phyloP scores from a whole-genome alignment of 164 flowering plant genomes.

The Sextonia rubra region DNA sequence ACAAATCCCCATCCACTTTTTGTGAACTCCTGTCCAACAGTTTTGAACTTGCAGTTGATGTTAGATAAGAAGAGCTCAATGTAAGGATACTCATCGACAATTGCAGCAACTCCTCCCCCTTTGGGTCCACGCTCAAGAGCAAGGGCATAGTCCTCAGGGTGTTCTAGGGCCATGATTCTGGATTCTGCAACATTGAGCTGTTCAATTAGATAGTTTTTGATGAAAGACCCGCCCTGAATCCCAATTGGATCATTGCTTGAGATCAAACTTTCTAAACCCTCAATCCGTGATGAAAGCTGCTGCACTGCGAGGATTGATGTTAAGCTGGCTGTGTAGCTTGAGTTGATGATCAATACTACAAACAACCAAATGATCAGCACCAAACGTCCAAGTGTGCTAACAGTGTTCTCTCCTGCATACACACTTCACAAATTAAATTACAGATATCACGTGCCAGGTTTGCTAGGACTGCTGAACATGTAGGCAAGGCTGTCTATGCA shows the following conservation, averaged over 20 bases:
- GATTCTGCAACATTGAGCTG: slow-evolving; percentile 66
- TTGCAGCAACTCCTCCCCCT: slow-evolving; percentile 82
- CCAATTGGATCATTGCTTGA: slow-evolving; percentile 66
- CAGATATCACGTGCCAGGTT: background rate
- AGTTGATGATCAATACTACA: slow-evolving; percentile 83
- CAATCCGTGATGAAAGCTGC: slow-evolving; percentile 68
- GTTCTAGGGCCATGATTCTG: slow-evolving; percentile 41
- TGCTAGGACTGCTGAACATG: background rate
- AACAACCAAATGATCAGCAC: slow-evolving; percentile 89
- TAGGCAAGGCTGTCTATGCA: background rate
- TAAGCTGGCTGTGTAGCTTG: slow-evolving; percentile 97
- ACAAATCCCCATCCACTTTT: slow-evolving; percentile 98
- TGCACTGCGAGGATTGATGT: slow-evolving; percentile 93
- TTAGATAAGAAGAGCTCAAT: slow-evolving; percentile 58
- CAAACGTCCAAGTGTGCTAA: slow-evolving; percentile 70
- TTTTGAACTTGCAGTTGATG: slow-evolving; percentile 51
- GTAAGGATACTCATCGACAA: slow-evolving; percentile 92
- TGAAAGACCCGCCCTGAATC: slow-evolving; percentile 82
- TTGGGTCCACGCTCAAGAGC: slow-evolving; percentile 60
- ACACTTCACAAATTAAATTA: slow-evolving; percentile 10
- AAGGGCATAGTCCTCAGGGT: slow-evolving; percentile 37
- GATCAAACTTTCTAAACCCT: slow-evolving; percentile 71
- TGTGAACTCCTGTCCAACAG: slow-evolving; percentile 82
- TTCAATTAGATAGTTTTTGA: slow-evolving; percentile 55
- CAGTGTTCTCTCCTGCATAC: slow-evolving; percentile 77